Percentiles rank a stretch among this genome's conserved stretches.
phyloP scores from a whole-genome alignment of 257 asterid species.

The Hygrophila difformis region DNA sequence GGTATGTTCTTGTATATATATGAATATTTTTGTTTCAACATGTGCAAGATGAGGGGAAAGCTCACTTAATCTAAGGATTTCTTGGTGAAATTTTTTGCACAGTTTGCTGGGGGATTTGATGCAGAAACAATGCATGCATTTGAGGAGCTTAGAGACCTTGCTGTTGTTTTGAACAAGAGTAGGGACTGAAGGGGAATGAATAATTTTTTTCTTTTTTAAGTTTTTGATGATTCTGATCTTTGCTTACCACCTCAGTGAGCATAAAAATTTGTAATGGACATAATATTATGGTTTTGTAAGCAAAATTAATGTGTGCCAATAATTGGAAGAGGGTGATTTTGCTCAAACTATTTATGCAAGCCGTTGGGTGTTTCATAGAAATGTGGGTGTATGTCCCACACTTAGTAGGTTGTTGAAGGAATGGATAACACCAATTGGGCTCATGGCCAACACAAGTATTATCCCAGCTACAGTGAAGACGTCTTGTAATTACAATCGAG shows the following conservation, averaged over 20 bases:
- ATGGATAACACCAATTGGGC: too few species aligned
- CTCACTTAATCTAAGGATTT: not conserved
- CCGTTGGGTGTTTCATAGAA: too few species aligned
- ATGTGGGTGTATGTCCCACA: too few species aligned
- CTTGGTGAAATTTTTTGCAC: constrained; percentile 16
- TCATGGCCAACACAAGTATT: too few species aligned
- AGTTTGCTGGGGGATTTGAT: constrained; percentile 98
- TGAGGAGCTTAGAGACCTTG: constrained; percentile 83
- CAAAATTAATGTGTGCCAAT: constrained; percentile 5
- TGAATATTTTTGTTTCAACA: too few species aligned
- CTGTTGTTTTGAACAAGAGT: constrained; percentile 60
- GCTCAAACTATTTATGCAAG: not conserved
- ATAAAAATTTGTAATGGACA: not conserved
- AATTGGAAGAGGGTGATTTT: not conserved
- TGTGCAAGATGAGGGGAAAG: not conserved
- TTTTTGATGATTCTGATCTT: constrained; percentile 11
- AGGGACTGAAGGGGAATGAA: constrained; percentile 15
- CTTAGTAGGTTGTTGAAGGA: too few species aligned
- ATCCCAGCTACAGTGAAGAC: too few species aligned
- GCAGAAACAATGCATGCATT: constrained; percentile 90
- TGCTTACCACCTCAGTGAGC: constrained; percentile 81
- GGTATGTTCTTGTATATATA: constrained; percentile 29
- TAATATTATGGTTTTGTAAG: not conserved
- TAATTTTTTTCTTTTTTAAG: not conserved
- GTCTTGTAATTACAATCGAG: too few species aligned